Percentiles rank a stretch among this genome's conserved stretches.
phyloP scores from a whole-genome alignment of 2,329 filamentous ascomycete species.

The Daldinia sp. region DNA sequence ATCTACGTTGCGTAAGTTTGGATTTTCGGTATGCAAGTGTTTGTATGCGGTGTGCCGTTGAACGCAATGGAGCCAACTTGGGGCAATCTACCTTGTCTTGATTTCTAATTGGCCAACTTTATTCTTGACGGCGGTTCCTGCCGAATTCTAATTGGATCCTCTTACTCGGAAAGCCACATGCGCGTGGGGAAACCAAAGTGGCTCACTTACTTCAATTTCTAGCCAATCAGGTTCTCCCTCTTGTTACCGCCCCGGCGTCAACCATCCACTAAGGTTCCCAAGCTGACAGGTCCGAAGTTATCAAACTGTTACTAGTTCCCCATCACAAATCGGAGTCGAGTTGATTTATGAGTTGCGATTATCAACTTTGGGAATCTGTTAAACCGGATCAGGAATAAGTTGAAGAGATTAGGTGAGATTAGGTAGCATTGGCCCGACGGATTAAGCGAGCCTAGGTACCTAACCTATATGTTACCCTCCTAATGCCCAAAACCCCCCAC shows the following conservation, averaged over 20 bases:
- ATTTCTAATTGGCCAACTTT: slow-evolving; percentile 27
- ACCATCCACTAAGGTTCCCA: slow-evolving; percentile 5
- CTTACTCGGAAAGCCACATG: slow-evolving; percentile 35
- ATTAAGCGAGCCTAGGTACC: slow-evolving; percentile 6
- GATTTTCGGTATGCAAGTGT: slow-evolving; percentile 32
- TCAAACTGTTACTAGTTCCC: not conserved
- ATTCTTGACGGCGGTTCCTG: slow-evolving; percentile 44
- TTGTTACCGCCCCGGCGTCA: slow-evolving; percentile 24
- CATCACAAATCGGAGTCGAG: slow-evolving; percentile 1
- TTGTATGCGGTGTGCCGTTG: slow-evolving; percentile 20
- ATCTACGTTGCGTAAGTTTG: slow-evolving; percentile 17
- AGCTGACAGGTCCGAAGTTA: not conserved
- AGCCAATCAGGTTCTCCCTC: slow-evolving; percentile 29
- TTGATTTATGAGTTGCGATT: slow-evolving; percentile 19
- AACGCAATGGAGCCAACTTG: not conserved
- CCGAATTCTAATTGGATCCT: slow-evolving; percentile 45
- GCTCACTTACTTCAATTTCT: slow-evolving; percentile 19
- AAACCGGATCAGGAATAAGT: slow-evolving; percentile 8
- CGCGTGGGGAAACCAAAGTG: slow-evolving; percentile 27
- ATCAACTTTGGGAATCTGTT: slow-evolving; percentile 13
- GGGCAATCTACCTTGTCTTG: not conserved
- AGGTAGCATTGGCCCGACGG: slow-evolving; percentile 12
- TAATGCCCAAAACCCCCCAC: slow-evolving; percentile 1
- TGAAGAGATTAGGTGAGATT: slow-evolving; percentile 28
- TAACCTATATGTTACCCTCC: slow-evolving; percentile 2